Percentiles rank a stretch among this genome's conserved stretches.
phyloP scores from a whole-genome alignment of 805 yeast species.

The Wickerhamiella sorbophila region DNA sequence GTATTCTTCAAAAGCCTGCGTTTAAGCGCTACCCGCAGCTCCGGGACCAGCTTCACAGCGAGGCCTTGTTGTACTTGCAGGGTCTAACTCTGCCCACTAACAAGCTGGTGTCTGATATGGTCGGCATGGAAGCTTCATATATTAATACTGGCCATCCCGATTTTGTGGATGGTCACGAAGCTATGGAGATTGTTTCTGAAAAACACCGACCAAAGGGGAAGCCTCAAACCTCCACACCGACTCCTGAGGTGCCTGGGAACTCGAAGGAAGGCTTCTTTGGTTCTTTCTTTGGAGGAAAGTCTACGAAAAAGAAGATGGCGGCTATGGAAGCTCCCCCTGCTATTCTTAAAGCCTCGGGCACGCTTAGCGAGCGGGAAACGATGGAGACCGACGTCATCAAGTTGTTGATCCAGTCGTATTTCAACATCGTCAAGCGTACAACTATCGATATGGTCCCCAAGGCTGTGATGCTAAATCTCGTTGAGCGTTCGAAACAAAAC shows the following conservation, averaged over 20 bases:
- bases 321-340: conserved; percentile 97
- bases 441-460: conserved; percentile 90
- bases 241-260: conserved; percentile 18
- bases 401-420: conserved; percentile 77
- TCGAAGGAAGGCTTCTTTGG: conserved; percentile 67
- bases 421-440: conserved; percentile 82
- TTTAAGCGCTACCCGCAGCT: conserved; percentile 82
- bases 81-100: conserved; percentile 74
- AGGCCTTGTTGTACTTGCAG: conserved; percentile 66
- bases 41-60: conserved; percentile 71
- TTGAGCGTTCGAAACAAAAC: conserved; percentile 68
- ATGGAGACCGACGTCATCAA: conserved; percentile 96
- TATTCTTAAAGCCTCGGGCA: conserved; percentile 81
- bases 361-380: conserved; percentile 86
- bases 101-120: conserved; percentile 69
- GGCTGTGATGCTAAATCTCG: conserved; percentile 85
- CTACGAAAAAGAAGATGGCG: conserved; percentile 68
- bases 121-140: conserved; percentile 78
- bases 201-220: conserved; percentile 78
- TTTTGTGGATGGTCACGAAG: conserved; percentile 84
- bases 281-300: conserved; percentile 78
- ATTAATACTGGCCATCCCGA: conserved; percentile 98
- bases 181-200: conserved; percentile 85
- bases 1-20: conserved; percentile 66
- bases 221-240: conserved; percentile 35